Percentiles rank a stretch among this genome's conserved stretches.
phyloP scores from a whole-genome alignment of 805 yeast species.

The Lachancea mirantina region DNA sequence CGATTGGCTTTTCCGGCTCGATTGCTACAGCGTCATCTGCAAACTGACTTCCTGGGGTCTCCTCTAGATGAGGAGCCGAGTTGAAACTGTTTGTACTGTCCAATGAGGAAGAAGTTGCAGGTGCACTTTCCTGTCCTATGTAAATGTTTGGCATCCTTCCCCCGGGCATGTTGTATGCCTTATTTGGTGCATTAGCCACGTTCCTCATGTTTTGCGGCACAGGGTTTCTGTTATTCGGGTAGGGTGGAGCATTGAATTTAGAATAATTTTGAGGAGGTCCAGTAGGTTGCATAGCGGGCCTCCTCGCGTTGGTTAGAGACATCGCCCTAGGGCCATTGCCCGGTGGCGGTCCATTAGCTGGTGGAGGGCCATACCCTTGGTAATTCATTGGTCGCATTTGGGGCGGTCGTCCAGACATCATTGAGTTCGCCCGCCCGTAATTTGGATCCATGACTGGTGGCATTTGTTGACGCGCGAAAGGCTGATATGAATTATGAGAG shows the following conservation, averaged over 20 bases:
- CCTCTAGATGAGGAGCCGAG: conserved; percentile 2
- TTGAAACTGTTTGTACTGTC: conserved; percentile 7
- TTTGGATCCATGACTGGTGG: neutral
- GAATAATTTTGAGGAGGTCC: conserved; percentile 4
- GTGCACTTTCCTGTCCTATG: too few species aligned
- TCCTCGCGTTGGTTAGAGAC: conserved; percentile 23
- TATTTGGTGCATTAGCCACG: too few species aligned
- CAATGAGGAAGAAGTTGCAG: conserved; percentile 9
- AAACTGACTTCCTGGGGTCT: conserved; percentile 5
- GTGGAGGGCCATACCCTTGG: conserved; percentile 6
- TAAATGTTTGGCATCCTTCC: too few species aligned
- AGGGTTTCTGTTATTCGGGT: too few species aligned
- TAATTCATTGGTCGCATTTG: conserved; percentile 5
- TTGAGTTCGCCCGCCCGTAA: neutral
- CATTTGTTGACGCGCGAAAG: conserved; percentile 2
- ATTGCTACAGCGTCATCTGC: conserved; percentile 2
- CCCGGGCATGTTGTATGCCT: too few species aligned
- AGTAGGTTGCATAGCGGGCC: conserved; percentile 8
- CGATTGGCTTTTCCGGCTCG: neutral
- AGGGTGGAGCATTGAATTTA: too few species aligned
- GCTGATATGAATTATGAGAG: conserved; percentile 6
- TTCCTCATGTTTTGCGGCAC: too few species aligned
- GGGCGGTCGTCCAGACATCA: conserved; percentile 2
- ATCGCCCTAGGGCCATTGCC: conserved; percentile 26
- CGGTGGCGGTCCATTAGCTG: conserved; percentile 3